Evolutionary conservation across 768 basidiomycete species (phyloP).

Genomic region (Agaricus sinodeliciosus): DNA sequence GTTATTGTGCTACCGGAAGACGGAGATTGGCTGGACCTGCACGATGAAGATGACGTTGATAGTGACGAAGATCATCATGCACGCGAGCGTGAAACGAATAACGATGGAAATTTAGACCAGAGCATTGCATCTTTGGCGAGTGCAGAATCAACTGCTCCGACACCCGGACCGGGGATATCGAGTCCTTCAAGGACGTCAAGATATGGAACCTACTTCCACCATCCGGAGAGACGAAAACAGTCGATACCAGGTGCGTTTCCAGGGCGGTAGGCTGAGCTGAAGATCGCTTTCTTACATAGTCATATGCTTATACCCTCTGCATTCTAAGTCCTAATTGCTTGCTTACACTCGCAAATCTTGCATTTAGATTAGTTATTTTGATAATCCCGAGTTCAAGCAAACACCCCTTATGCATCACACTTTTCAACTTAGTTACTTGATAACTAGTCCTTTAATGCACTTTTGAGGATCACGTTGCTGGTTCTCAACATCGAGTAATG

Average conservation of each 20-base stretch:
- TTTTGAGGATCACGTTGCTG: too few relatives aligned
- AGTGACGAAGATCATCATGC: background rate
- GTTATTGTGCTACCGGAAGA: slow-evolving; percentile 85
- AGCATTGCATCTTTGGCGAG: slow-evolving; percentile 21
- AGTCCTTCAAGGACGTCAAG: slow-evolving; percentile 44
- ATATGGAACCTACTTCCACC: slow-evolving; percentile 81
- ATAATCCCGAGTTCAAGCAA: too few relatives aligned
- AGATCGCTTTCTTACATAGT: too few relatives aligned
- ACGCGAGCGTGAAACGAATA: background rate
- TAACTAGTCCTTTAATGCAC: too few relatives aligned
- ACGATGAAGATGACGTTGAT: slow-evolving; percentile 26
- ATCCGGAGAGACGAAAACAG: slow-evolving; percentile 65
- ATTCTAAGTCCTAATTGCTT: too few relatives aligned
- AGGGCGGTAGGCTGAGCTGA: slow-evolving; percentile 7
- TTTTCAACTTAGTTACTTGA: too few relatives aligned
- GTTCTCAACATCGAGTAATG: too few relatives aligned
- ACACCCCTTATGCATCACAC: too few relatives aligned
- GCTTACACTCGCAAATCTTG: too few relatives aligned
- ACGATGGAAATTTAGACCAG: slow-evolving; percentile 20
- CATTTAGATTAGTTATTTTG: too few relatives aligned
- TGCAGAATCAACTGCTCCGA: slow-evolving; percentile 12
- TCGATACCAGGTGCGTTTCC: slow-evolving; percentile 60
- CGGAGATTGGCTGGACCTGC: slow-evolving; percentile 53
- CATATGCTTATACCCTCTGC: too few relatives aligned
- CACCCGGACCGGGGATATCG: slow-evolving; percentile 12